Conservation (phyloP, 805 yeast species). For the Huiozyma naganishii region DNA sequence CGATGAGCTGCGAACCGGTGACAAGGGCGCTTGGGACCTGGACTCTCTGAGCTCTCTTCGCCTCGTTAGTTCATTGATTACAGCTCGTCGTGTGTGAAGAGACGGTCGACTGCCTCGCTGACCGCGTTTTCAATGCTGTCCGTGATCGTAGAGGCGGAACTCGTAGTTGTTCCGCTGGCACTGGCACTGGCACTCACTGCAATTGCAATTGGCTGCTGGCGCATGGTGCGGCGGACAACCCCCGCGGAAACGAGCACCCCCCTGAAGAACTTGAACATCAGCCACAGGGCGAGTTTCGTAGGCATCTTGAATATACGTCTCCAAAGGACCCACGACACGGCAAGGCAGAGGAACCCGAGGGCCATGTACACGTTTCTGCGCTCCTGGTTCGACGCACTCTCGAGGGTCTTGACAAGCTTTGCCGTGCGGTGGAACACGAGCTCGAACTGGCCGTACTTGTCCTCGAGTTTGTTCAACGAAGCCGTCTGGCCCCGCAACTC, state of each 20-base stretch:
- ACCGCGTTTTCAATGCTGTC: slow-evolving; percentile 13
- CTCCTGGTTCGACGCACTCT: slow-evolving; percentile 25
- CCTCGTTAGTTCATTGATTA: background rate
- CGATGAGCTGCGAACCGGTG: background rate
- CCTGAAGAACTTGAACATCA: slow-evolving; percentile 30
- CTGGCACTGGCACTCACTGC: background rate
- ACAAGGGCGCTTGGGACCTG: background rate
- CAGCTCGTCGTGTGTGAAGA: slow-evolving; percentile 17
- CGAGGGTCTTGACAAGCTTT: slow-evolving; percentile 22
- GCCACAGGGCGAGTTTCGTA: slow-evolving; percentile 22
- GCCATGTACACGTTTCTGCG: slow-evolving; percentile 26
- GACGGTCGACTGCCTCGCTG: slow-evolving; percentile 18
- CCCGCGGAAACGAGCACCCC: slow-evolving; percentile 21
- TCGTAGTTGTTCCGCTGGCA: background rate
- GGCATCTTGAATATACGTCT: slow-evolving; percentile 27
- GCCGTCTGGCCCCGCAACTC: slow-evolving; percentile 25
- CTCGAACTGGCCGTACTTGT: slow-evolving; percentile 24
- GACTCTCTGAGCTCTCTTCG: too few species aligned
- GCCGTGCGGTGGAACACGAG: slow-evolving; percentile 21
- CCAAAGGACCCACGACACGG: slow-evolving; percentile 28
- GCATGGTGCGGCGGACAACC: slow-evolving; percentile 7
- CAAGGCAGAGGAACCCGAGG: slow-evolving; percentile 18
- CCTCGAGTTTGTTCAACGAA: slow-evolving; percentile 20
- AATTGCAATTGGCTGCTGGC: background rate
- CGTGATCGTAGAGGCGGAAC: background rate